Base-by-base conservation (phyloP, 208 protist genomes). In the Acanthamoeba rhysodes region DNA sequence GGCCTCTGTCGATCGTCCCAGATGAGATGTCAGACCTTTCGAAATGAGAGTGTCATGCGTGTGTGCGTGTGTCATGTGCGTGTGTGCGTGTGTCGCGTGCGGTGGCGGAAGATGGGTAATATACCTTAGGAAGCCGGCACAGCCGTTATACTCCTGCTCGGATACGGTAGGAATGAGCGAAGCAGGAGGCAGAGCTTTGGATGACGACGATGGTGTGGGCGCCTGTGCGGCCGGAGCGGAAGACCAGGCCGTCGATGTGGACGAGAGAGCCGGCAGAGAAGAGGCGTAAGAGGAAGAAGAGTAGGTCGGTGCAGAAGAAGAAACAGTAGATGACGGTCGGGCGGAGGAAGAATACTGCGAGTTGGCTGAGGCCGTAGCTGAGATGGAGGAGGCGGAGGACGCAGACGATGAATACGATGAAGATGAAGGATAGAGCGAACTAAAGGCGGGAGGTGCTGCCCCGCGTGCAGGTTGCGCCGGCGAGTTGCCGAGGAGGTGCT, bases 401-500 rank as follows among this genome's bases (percentile, higher is more conserved):
- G 32, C 34, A 41, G 70, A 24, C 32, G 70, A 45, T 4, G 37
- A 45, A 78, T 20, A 78, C n/a, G 32, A 16, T 29, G 62, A 32
- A 68, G 62, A 22, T 50, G 72, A 10, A 20, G 37, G 24, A 50
- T 20, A 80, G 72, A 80, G 34, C 37, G 72, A 20, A 80, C n/a
- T 29, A 24, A 80, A 8, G 37, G 72, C 24, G 72, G 72, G 18
- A 76, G 32, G 68, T n/a, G 68, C 68, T 16, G n/a, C 68, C 24
- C 24, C 29, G 8, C 48, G 78, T n/a, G 45, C 20, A 10, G 78
- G 78, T 24, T 85, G 78, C 78, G 32, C 18, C 7, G 78, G 78
- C 27, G 78, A 85, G 48, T 85, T 59, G 78, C 78, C 78, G 8
- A 85, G 34, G 20, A 85, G 78, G 45, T 85, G 34, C 48, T 85